These are phyloP conservation scores for Hysterium pulicare DNA, from an alignment of 2,329 filamentous ascomycete genomes.

Conservation along the genomic window DNA sequence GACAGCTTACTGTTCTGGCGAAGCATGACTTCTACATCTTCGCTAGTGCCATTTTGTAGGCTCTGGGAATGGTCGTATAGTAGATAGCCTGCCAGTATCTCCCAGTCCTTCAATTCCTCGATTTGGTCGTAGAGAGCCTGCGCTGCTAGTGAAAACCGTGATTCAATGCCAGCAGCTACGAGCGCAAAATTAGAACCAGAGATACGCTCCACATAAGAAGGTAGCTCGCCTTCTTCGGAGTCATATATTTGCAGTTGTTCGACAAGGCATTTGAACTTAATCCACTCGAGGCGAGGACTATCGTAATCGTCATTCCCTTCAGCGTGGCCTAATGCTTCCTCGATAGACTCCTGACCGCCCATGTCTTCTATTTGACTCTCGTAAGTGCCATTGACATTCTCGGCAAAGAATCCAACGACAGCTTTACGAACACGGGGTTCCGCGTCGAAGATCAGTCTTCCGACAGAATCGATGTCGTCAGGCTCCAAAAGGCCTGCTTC, in stretches of 20 bases:
- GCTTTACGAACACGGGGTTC: slow-evolving; percentile 83
- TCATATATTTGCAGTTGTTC: slow-evolving; percentile 83
- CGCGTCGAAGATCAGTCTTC: slow-evolving; percentile 82
- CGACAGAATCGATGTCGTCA: slow-evolving; percentile 83
- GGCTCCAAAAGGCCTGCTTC: slow-evolving; percentile 85
- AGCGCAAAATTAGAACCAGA: slow-evolving; percentile 41
- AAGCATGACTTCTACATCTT: slow-evolving; percentile 61
- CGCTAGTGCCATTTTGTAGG: slow-evolving; percentile 52
- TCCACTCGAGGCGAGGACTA: slow-evolving; percentile 76
- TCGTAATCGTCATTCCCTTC: slow-evolving; percentile 73
- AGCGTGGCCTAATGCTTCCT: slow-evolving; percentile 68
- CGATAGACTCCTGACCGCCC: slow-evolving; percentile 71
- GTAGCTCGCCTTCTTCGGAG: slow-evolving; percentile 58
- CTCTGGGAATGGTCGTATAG: slow-evolving; percentile 78
- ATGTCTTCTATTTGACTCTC: slow-evolving; percentile 78
- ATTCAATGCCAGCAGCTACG: slow-evolving; percentile 67
- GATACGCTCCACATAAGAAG: slow-evolving; percentile 45
- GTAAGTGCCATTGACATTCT: slow-evolving; percentile 78
- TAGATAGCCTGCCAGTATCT: slow-evolving; percentile 82
- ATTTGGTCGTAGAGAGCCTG: slow-evolving; percentile 82
- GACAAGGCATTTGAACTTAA: slow-evolving; percentile 85
- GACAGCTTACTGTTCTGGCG: slow-evolving; percentile 70
- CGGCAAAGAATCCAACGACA: slow-evolving; percentile 85
- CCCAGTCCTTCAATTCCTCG: slow-evolving; percentile 79
- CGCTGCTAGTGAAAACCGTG: slow-evolving; percentile 79